Percentiles rank a stretch among this genome's conserved stretches.
These are phyloP conservation scores for Populus tomentosa DNA, from an alignment of 441 rosid genomes.

Conservation along the genomic window DNA sequence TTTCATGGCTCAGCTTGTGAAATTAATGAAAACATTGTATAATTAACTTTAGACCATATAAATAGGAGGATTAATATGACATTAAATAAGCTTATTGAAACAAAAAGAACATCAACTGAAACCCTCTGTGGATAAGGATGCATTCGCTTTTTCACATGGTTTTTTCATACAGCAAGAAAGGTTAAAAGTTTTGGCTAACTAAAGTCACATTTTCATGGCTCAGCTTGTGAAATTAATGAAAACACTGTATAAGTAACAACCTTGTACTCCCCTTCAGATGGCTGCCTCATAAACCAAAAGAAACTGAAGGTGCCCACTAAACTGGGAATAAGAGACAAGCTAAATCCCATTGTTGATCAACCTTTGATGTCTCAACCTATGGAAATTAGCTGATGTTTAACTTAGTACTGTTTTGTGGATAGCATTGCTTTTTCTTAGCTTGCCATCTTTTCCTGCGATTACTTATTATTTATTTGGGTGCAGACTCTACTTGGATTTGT, in stretches of 20 bases:
- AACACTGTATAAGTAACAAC: neutral
- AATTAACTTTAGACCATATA: neutral
- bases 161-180: neutral
- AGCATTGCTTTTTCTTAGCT: neutral
- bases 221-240: neutral
- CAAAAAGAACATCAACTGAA: too few relatives aligned
- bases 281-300: neutral
- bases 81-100: neutral
- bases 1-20: neutral
- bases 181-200: neutral
- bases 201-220: neutral
- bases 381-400: neutral
- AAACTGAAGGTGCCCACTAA: neutral
- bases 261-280: neutral
- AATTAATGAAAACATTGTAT: neutral
- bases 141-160: neutral
- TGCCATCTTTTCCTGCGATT: neutral
- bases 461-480: conserved; percentile 20
- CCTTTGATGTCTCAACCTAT: neutral
- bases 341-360: neutral
- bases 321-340: neutral
- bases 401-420: neutral
- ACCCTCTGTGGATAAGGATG: neutral
- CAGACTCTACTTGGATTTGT: conserved; percentile 88
- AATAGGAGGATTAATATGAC: neutral